These are phyloP conservation scores for Millerozyma miso DNA, from an alignment of 805 yeast genomes.

Conservation along the genomic window DNA sequence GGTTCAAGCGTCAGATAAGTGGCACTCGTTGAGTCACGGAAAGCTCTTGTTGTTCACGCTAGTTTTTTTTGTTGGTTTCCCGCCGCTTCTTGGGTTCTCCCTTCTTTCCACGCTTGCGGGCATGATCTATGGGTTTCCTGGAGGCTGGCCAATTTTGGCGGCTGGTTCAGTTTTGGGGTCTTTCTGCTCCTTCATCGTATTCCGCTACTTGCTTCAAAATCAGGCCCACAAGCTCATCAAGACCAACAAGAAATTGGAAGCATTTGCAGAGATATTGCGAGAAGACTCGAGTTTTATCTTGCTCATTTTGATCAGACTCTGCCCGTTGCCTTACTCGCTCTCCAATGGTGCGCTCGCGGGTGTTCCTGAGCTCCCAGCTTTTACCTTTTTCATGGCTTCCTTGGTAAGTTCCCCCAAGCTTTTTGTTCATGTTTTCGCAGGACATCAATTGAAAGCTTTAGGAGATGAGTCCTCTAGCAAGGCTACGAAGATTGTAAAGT, in stretches of 20 bases:
- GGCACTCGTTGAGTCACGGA: constrained; percentile 39
- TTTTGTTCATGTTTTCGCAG: constrained; percentile 71
- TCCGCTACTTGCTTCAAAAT: constrained; percentile 52
- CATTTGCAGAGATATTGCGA: constrained; percentile 67
- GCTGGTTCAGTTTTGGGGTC: constrained; percentile 71
- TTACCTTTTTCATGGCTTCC: constrained; percentile 67
- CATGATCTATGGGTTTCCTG: constrained; percentile 73
- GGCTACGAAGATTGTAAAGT: constrained; percentile 54
- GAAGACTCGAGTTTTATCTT: constrained; percentile 64
- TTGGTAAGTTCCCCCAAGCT: constrained; percentile 77
- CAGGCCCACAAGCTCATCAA: constrained; percentile 60
- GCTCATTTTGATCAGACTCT: constrained; percentile 68
- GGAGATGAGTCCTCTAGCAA: constrained; percentile 53
- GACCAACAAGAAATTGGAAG: constrained; percentile 61
- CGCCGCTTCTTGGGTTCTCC: constrained; percentile 85
- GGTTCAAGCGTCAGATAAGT: constrained; percentile 42
- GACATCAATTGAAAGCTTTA: constrained; percentile 65
- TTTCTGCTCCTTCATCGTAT: constrained; percentile 63
- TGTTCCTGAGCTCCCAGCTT: constrained; percentile 65
- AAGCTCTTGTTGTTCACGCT: constrained; percentile 45
- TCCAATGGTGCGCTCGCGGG: constrained; percentile 92
- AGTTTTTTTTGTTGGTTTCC: constrained; percentile 72
- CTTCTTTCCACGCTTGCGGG: constrained; percentile 66
- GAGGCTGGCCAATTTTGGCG: constrained; percentile 78
- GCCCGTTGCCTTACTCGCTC: constrained; percentile 91